Base-by-base conservation (phyloP, 2,329 filamentous ascomycete genomes). In the Trichoderma aggressivum region DNA sequence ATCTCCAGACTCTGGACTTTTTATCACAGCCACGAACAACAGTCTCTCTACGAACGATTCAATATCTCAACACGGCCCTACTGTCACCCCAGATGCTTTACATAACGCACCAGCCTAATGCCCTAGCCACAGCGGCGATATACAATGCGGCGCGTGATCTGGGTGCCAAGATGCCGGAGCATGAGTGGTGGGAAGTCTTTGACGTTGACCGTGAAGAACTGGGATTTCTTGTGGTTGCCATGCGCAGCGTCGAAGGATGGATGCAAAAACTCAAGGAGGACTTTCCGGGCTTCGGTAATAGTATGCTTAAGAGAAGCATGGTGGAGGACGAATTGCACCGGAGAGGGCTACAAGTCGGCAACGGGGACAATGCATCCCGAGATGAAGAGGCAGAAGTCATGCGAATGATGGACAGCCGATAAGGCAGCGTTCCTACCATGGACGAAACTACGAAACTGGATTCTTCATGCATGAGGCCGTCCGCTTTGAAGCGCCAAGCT, bases 151-250 rank as follows among this genome's bases (percentile, higher is more conserved):
- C 94, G 1, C 87, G 91, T 58, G 94, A 98, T 75, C 80, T 88
- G 1, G 90, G 87, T 0, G 88, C 92, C 14, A 94, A 93, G 79
- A 86, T 98, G 82, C 94, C 95, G 0, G 92, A 92, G 74, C 89
- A 88, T 61, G 91, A 93, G 74, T 99, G 96, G 96, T 99, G 96
- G 96, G 94, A 98, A 81, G 93, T 98, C 0, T 98, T 98, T 80
- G 96, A 99, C 80, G 93, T 96, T 8, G 94, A 98, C 77, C 87
- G 96, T 64, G 96, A 99, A 83, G 94, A 97, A 79, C 85, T 99
- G 43, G 96, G 96, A 0, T 98, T 98, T 76, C 81, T 98, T 71
- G 94, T 97, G 4, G 93, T 98, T 12, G 94, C 87, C 0, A 88
- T 98, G 87, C 85, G 89, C 73, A 98, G 94, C 76, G 83, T 97